Evolutionary conservation across 441 rosid genomes (phyloP).

Genomic region (Sinapis alba): DNA sequence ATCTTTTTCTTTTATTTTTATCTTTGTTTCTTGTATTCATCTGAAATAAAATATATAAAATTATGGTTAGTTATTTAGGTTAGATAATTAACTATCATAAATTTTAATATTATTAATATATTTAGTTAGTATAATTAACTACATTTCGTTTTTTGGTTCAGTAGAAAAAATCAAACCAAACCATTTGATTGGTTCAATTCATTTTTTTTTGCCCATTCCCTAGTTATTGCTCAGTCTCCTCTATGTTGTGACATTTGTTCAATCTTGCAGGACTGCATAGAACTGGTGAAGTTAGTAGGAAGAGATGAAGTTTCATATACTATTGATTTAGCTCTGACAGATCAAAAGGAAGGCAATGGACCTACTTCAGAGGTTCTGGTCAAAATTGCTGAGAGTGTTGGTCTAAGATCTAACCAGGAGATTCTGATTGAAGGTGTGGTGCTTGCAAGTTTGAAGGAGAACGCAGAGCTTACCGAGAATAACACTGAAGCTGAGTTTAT

Average conservation of each 20-base stretch:
- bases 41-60: too few relatives aligned
- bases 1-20: too few relatives aligned
- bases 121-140: not conserved
- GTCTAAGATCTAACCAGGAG: slow-evolving; percentile 87
- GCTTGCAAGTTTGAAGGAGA: slow-evolving; percentile 82
- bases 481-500: slow-evolving; percentile 61
- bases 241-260: slow-evolving; percentile 9
- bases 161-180: too few relatives aligned
- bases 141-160: too few relatives aligned
- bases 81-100: too few relatives aligned
- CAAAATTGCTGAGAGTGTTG: slow-evolving; percentile 65
- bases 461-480: slow-evolving; percentile 76
- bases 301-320: slow-evolving; percentile 54
- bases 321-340: slow-evolving; percentile 58
- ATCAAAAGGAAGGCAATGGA: slow-evolving; percentile 56
- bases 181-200: not conserved
- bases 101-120: too few relatives aligned
- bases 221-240: not conserved
- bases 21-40: too few relatives aligned
- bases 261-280: slow-evolving; percentile 61
- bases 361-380: slow-evolving; percentile 66
- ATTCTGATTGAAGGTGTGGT: slow-evolving; percentile 90
- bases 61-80: not conserved
- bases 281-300: slow-evolving; percentile 65
- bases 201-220: too few relatives aligned